A percentile compares a stretch with the other conserved stretches of the same genome.
These are phyloP conservation scores for Trichoderma atroviride DNA, from an alignment of 2,329 filamentous ascomycete genomes.

Conservation along the genomic window DNA sequence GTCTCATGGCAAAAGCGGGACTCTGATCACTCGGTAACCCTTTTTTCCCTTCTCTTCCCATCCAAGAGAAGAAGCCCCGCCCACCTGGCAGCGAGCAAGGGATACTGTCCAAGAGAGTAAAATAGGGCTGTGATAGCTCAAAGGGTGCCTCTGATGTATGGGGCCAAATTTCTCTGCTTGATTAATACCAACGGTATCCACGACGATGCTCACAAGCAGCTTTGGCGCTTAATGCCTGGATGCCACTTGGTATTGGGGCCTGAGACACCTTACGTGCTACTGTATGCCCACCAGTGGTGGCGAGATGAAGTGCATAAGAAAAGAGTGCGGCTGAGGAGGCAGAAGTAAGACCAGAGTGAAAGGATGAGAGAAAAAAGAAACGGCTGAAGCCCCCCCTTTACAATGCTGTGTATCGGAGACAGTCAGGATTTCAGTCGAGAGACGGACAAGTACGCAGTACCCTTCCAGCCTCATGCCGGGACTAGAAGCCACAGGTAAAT, in stretches of 20 bases:
- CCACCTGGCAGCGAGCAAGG: constrained; percentile 17
- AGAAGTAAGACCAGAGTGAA: background rate
- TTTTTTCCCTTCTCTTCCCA: constrained; percentile 11
- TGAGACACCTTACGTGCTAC: background rate
- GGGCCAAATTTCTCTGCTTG: background rate
- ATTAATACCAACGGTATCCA: background rate
- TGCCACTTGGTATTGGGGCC: background rate
- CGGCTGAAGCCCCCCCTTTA: background rate
- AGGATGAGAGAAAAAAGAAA: background rate
- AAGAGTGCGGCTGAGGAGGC: background rate
- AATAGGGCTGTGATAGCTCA: constrained; percentile 12
- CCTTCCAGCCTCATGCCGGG: background rate
- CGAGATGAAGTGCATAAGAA: background rate
- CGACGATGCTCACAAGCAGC: background rate
- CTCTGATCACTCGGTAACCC: constrained; percentile 26
- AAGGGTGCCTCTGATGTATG: background rate
- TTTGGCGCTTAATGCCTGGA: background rate
- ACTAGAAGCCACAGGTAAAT: background rate
- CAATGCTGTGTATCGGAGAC: background rate
- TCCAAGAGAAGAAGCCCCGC: constrained; percentile 10
- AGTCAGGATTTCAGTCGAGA: background rate
- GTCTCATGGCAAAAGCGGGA: constrained; percentile 25
- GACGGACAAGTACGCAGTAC: background rate
- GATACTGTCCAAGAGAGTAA: background rate
- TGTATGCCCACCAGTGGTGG: background rate